phyloP scores from a whole-genome alignment of 306 rosid genomes.

The Lathyrus aphaca region DNA sequence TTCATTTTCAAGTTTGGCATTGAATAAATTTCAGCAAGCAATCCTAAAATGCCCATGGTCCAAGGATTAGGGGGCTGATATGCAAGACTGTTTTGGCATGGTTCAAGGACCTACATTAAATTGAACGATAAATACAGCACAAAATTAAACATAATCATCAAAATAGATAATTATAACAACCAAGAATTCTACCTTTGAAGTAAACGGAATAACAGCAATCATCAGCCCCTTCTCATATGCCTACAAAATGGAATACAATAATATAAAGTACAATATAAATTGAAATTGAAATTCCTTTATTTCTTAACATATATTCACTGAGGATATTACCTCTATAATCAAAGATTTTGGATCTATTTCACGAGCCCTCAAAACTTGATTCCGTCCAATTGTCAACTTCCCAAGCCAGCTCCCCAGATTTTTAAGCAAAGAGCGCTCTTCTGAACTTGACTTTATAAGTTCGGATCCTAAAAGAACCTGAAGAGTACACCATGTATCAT shows the following conservation, averaged over 20 bases:
- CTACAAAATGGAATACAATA: constrained; percentile 45
- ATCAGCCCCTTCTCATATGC: constrained; percentile 99
- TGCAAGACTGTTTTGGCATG: constrained; percentile 92
- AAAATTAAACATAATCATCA: constrained; percentile 7
- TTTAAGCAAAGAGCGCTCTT: constrained; percentile 95
- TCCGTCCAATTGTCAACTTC: constrained; percentile 93
- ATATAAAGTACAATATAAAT: constrained; percentile 28
- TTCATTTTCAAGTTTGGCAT: constrained; percentile 99
- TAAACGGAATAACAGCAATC: constrained; percentile 99
- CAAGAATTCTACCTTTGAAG: constrained; percentile 79
- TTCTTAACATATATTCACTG: constrained; percentile 5
- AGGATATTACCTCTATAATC: constrained; percentile 78
- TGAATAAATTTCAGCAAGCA: constrained; percentile 95
- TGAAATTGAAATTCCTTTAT: constrained; percentile 2
- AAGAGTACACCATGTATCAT: constrained; percentile 26
- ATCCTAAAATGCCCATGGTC: constrained; percentile 99
- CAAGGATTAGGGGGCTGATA: constrained; percentile 99
- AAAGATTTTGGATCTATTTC: constrained; percentile 97
- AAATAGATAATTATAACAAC: constrained; percentile 17
- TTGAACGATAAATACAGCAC: constrained; percentile 24
- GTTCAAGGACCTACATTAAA: constrained; percentile 76
- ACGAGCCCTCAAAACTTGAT: constrained; percentile 94
- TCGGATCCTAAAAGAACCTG: constrained; percentile 98
- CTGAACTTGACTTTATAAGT: constrained; percentile 96
- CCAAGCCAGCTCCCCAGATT: constrained; percentile 99